Base-by-base conservation (phyloP, 1,139 yeast genomes). In the Candida frijolesensis region DNA sequence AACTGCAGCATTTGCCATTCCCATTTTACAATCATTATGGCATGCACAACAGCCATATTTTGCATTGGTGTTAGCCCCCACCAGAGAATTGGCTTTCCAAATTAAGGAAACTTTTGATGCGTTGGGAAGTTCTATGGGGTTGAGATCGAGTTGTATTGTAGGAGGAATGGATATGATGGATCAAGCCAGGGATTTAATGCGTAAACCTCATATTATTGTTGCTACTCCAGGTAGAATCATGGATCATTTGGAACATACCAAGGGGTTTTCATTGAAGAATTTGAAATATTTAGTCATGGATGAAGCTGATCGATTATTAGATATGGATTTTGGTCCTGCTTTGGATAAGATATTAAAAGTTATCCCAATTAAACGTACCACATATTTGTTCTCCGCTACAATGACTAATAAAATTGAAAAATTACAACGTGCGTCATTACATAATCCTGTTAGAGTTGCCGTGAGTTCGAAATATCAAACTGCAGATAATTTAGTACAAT, bases 91-190 rank as follows among this genome's bases (percentile, higher is more conserved):
- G 65, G 99, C 99, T 0, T 91, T 88, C 66, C 99, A 94, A 67
- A 94, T 95, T 59, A 87, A 92, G 59, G 96, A 91, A 61, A 94
- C 97, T 12, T 95, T 94, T 65, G 97, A 91, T 65, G 97, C 98
- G 0, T 71, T 94, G 47, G 99, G 99, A 0, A 72, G 89, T 1
- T 74, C 84, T 15, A 92, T 94, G 96, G 99, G 99, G 0, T 79
- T 92, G 40, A 77, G 96, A 60, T 79, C 94, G 32, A 86, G 85
- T 2, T 92, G 96, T 55, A 82, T 94, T 56, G 97, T 94, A 40
- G 99, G 99, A 58, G 99, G 99, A 57, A 94, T 94, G 95, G 96
- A 90, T 63, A 89, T 89, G 89, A 90, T 94, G 95, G 96, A 91
- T 61, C 99, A 94, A 69, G 95, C 97, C 0, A 79, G 96, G 56